Evolutionary conservation across 2,329 filamentous ascomycete species (phyloP).

Genomic region (Ampelomyces quisqualis): DNA sequence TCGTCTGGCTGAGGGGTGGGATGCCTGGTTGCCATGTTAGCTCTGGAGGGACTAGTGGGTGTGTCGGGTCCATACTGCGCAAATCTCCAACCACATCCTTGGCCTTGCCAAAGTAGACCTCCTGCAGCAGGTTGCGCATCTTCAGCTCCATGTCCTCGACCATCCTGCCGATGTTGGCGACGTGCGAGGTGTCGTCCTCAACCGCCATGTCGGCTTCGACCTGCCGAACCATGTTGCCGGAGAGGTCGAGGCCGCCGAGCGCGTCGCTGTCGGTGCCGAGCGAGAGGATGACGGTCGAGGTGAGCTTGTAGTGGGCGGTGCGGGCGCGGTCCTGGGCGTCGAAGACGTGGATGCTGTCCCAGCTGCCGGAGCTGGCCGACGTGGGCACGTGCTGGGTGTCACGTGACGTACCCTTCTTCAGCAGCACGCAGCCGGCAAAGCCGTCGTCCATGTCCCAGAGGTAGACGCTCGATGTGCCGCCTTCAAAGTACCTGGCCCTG

Average conservation of each 20-base stretch:
- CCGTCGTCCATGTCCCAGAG: slow-evolving; percentile 98
- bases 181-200: slow-evolving; percentile 87
- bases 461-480: slow-evolving; percentile 92
- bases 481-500: slow-evolving; percentile 74
- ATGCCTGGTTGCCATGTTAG: slow-evolving; percentile 52
- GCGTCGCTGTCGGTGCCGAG: slow-evolving; percentile 68
- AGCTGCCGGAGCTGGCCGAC: slow-evolving; percentile 72
- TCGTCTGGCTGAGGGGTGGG: slow-evolving; percentile 78
- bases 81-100: slow-evolving; percentile 97
- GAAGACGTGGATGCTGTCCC: slow-evolving; percentile 99
- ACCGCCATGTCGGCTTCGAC: slow-evolving; percentile 89
- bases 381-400: no score
- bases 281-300: slow-evolving; percentile 91
- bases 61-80: slow-evolving; percentile 71
- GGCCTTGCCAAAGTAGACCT: slow-evolving; percentile 99
- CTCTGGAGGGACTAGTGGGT: background rate
- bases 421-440: slow-evolving; percentile 89
- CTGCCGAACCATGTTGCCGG: slow-evolving; percentile 97
- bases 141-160: slow-evolving; percentile 99
- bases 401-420: slow-evolving; percentile 82
- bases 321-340: slow-evolving; percentile 92
- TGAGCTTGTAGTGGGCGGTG: slow-evolving; percentile 94
- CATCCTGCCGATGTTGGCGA: slow-evolving; percentile 85
- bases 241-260: slow-evolving; percentile 85
- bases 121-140: slow-evolving; percentile 97